Percentiles rank a stretch among this genome's conserved stretches.
Conservation (phyloP, 441 rosid genomes). For the Syzygium malaccense region DNA sequence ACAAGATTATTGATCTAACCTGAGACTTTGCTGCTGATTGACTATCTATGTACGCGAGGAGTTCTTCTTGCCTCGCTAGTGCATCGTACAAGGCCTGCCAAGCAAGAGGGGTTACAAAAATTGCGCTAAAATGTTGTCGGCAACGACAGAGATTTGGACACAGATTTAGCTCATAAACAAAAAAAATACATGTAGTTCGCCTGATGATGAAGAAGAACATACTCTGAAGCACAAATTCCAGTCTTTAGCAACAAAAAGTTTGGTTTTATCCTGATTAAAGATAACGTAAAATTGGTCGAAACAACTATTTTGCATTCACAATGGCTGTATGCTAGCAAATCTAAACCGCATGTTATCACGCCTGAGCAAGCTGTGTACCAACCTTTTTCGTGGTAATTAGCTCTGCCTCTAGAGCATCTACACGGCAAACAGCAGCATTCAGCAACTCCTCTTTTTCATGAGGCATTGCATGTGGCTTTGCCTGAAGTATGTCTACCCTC, state of each 20-base stretch:
- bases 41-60: background rate
- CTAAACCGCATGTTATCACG: background rate
- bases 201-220: background rate
- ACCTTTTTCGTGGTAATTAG: conserved; percentile 6
- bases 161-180: background rate
- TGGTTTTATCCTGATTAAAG: background rate
- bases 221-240: background rate
- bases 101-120: background rate
- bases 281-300: background rate
- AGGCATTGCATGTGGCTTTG: conserved; percentile 2
- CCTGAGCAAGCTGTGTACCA: background rate
- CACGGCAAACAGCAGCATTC: conserved; percentile 8
- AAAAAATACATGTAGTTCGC: background rate
- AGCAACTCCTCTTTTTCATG: conserved; percentile 10
- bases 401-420: conserved; percentile 5
- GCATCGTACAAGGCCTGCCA: conserved; percentile 12
- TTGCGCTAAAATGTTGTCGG: background rate
- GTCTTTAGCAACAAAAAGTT: background rate
- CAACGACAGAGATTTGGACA: background rate
- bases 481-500: conserved; percentile 1
- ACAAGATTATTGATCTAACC: background rate
- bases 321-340: background rate
- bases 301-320: background rate
- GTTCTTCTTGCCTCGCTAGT: conserved; percentile 4
- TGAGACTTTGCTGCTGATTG: background rate